A percentile compares a stretch with the other conserved stretches of the same genome.
Evolutionary conservation across 2,329 filamentous ascomycete genomes (phyloP).

Genomic region (Zymoseptoria passerinii): DNA sequence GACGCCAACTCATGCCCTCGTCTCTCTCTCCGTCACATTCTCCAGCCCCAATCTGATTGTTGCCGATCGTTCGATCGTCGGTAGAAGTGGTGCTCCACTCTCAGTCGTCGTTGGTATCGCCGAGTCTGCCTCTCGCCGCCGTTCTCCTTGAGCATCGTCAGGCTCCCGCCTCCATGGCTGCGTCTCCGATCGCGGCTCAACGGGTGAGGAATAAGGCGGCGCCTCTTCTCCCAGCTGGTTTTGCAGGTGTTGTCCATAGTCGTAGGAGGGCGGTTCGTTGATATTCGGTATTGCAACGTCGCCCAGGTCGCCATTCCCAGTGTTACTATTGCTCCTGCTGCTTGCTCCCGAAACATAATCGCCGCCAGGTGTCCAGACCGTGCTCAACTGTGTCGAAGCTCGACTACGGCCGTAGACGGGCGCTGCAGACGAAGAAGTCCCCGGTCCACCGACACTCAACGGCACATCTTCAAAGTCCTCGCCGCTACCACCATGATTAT

Average conservation of each 20-base stretch:
- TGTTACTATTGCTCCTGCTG: not conserved
- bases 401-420: conserved; percentile 20
- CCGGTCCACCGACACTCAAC: conserved; percentile 26
- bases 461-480: conserved; percentile 38
- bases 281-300: conserved; percentile 23
- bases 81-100: conserved; percentile 27
- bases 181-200: conserved; percentile 15
- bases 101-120: conserved; percentile 5
- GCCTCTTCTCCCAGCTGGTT: conserved; percentile 36
- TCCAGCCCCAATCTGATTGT: conserved; percentile 33
- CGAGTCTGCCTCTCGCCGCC: not conserved
- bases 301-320: conserved; percentile 21
- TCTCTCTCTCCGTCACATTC: conserved; percentile 7
- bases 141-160: conserved; percentile 1
- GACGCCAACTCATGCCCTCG: conserved; percentile 1
- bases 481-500: conserved; percentile 24
- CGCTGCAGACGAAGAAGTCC: conserved; percentile 15
- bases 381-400: conserved; percentile 20
- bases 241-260: conserved; percentile 6
- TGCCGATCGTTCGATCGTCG: conserved; percentile 34
- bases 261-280: conserved; percentile 29
- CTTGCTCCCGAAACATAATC: conserved; percentile 9
- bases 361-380: conserved; percentile 22
- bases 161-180: conserved; percentile 3
- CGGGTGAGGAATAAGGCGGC: conserved; percentile 41